Base-by-base conservation (phyloP, 495 filamentous ascomycete genomes). In the Daldinia caldariorum region DNA sequence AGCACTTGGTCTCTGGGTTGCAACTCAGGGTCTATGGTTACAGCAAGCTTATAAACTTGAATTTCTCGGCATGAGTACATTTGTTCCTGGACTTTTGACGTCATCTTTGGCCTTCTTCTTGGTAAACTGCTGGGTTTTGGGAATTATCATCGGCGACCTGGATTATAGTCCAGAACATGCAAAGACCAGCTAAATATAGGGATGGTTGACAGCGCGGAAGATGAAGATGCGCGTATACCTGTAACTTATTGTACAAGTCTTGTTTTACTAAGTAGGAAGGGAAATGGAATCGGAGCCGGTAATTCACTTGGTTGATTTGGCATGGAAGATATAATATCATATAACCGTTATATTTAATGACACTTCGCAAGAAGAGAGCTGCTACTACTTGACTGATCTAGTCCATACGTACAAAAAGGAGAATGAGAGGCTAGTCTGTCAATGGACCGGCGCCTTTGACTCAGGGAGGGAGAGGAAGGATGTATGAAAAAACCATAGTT, bases 1-100 rank as follows among this genome's bases (percentile, higher is more conserved):
- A 0, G 91, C 90, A 0, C 77, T 90, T 12, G 72, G 74, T 0
- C 75, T 94, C 9, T 99, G 95, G 95, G 79, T 97, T 6, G 65
- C 84, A 1, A 85, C 86, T 0, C 82, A 96, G 85, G 94, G 83
- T 0, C 67, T 87, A 5, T 99, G 95, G 95, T 84, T 99, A 13
- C 91, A 94, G 66, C 93, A 97, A 80, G 95, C 88, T 3, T 98
- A 90, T 71, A 81, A 88, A 61, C 87, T 99, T 1, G 95, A 99
- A 76, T 97, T 98, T 76, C 79, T 95, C 1, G 95, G 95, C 0
- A 70, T 82, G n/a, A 93, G 92, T 63, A 92, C 89, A 0, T 99
- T 97, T 67, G 77, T 95, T 2, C 93, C 94, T 0, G 92, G 93
- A 0, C 78, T 99, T 2, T 97, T 92, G 86, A 63, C 87, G 0